Percentiles rank a stretch among this genome's conserved stretches.
These are phyloP conservation scores for Pleurotus giganteus DNA, from an alignment of 768 basidiomycete genomes.

Conservation along the genomic window DNA sequence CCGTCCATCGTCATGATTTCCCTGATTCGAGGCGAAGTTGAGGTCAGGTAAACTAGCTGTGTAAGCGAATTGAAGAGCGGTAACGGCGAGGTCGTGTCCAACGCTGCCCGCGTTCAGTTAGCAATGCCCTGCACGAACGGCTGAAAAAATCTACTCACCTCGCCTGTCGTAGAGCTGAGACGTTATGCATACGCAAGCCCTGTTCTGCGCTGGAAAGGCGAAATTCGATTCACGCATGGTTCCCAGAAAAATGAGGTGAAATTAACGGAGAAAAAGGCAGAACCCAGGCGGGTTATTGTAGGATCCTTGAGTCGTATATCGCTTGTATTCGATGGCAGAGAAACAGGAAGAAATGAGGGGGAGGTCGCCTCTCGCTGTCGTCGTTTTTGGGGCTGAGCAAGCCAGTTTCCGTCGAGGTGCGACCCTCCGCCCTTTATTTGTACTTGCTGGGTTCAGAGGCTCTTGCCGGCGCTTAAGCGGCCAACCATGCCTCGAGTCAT, in stretches of 20 bases:
- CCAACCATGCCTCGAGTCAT: too few relatives aligned
- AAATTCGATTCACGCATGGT: slow-evolving; percentile 94
- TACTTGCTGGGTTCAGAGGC: neutral
- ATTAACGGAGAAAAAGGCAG: slow-evolving; percentile 3
- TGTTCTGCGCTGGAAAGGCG: slow-evolving; percentile 90
- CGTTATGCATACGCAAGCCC: slow-evolving; percentile 92
- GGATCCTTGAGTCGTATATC: neutral
- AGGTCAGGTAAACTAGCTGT: slow-evolving; percentile 94
- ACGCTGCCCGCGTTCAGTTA: slow-evolving; percentile 27
- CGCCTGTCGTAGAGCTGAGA: slow-evolving; percentile 93
- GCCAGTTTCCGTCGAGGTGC: neutral
- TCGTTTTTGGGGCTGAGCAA: slow-evolving; percentile 10
- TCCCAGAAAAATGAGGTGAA: neutral
- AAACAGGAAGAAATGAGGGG: neutral
- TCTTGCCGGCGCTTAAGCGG: neutral
- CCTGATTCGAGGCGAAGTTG: slow-evolving; percentile 94
- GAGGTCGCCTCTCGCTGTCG: slow-evolving; percentile 7
- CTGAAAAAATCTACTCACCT: slow-evolving; percentile 51
- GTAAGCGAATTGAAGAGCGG: slow-evolving; percentile 92
- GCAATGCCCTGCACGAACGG: slow-evolving; percentile 11
- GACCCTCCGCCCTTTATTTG: slow-evolving; percentile 7
- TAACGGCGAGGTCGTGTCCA: slow-evolving; percentile 55
- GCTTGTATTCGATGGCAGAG: neutral
- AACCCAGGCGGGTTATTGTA: neutral
- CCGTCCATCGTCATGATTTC: slow-evolving; percentile 99